Evolutionary conservation across 768 basidiomycete genomes (phyloP).

Genomic region (Lentinula lateritia): DNA sequence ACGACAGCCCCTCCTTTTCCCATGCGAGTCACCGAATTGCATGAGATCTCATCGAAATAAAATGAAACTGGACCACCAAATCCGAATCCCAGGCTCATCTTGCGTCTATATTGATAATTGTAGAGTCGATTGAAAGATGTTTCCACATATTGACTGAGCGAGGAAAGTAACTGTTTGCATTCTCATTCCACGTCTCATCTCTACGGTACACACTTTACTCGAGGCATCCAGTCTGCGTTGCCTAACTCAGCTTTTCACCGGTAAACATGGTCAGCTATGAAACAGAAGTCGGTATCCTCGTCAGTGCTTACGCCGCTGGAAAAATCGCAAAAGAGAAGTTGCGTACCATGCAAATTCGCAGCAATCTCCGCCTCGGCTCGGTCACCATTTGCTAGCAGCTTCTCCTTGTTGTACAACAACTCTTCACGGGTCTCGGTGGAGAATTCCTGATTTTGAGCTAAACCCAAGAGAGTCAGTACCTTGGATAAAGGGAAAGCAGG

Average conservation of each 20-base stretch:
- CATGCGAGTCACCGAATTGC: too few species aligned
- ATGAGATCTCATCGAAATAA: too few species aligned
- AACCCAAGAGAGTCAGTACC: not conserved
- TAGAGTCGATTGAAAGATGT: not conserved
- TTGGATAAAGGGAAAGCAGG: not conserved
- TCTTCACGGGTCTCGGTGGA: conserved; percentile 98
- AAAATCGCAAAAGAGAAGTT: conserved; percentile 30
- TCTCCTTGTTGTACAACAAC: conserved; percentile 98
- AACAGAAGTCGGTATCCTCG: conserved; percentile 1
- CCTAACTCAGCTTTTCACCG: conserved; percentile 39
- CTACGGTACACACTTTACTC: not conserved
- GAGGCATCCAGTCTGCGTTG: not conserved
- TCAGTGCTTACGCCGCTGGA: conserved; percentile 7
- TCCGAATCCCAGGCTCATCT: not conserved
- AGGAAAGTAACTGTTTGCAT: not conserved
- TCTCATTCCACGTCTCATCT: not conserved
- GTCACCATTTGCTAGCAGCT: conserved; percentile 93
- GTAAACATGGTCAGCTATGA: conserved; percentile 79
- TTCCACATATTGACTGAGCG: too few species aligned
- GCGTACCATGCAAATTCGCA: conserved; percentile 65
- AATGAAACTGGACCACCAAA: too few species aligned
- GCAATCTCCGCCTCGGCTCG: conserved; percentile 96
- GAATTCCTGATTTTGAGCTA: conserved; percentile 97
- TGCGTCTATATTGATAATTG: not conserved
- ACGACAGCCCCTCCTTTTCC: too few species aligned